Evolutionary conservation across 805 yeast genomes (phyloP), one percentile per base, ranked within the genome.

Genomic region (Saccharomyces eubayanus): DNA sequence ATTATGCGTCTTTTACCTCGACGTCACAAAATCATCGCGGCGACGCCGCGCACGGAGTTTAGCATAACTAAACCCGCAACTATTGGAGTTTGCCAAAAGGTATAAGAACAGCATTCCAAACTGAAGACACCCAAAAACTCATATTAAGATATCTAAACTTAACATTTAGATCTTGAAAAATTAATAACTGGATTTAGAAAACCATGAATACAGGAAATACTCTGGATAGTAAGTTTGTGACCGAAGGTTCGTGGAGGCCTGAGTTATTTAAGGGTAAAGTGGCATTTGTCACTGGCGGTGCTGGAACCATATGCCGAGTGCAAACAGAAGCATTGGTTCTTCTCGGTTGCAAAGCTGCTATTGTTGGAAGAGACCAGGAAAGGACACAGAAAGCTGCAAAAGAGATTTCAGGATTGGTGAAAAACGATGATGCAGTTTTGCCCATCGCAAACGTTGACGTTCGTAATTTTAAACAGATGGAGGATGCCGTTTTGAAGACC

Each of bases 281-380:
- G 2, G 94, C 83, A 5, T 87, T 91, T 60, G 88, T 89, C 51
- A 92, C 98, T 0, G 98, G 98, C 5, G 97, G 97, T 12, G 94
- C 97, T 1, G 97, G 97, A 11, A 83, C 96, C n/a, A 91, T 92
- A 53, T 91, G 97, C 69, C 75, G 94, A 49, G 92, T 87, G 5
- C 97, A 91, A 69, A 81, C 87, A 0, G 96, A 88, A 67, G 96
- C 96, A 0, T 59, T 92, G 71, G 85, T 89, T 2, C 71, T 81
- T 16, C 73, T 92, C 10, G 98, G 98, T 5, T 94, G 96, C 52
- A 76, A 88, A 63, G 96, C 95, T 14, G 87, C 87, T 5, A 85
- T 92, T 47, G 69, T 92, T 29, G 97, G 98, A 2, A 79, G 97
- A 65, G 84, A 85, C 62, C 72, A 65, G 30, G 80, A 75, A 47